Percentiles rank a stretch among this genome's conserved stretches.
These are phyloP conservation scores for Bipolaris bicolor DNA, from an alignment of 2,329 filamentous ascomycete genomes.

Conservation along the genomic window DNA sequence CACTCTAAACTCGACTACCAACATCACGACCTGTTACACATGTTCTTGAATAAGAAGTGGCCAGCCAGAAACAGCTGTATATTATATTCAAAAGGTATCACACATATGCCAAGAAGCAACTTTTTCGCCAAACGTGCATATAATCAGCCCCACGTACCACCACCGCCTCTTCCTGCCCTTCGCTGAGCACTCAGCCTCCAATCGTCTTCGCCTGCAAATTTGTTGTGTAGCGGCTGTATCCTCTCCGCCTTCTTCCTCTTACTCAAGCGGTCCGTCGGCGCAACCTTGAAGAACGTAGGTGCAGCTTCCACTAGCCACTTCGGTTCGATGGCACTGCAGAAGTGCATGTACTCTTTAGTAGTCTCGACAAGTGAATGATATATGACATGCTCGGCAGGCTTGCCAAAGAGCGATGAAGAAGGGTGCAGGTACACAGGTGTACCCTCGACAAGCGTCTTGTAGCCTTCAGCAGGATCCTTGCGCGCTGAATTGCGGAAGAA, in stretches of 20 bases:
- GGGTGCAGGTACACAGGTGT: slow-evolving; percentile 96
- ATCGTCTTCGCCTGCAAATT: slow-evolving; percentile 89
- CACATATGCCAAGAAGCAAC: background rate
- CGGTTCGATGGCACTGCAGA: slow-evolving; percentile 89
- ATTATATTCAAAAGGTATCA: background rate
- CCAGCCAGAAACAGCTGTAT: background rate
- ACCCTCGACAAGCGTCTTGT: slow-evolving; percentile 95
- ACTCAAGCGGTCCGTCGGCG: slow-evolving; percentile 81
- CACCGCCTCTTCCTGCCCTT: slow-evolving; percentile 81
- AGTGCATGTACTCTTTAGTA: slow-evolving; percentile 98
- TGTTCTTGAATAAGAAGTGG: background rate
- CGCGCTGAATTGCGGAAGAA: slow-evolving; percentile 96
- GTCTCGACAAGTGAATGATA: slow-evolving; percentile 92
- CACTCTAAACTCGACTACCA: background rate
- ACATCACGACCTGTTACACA: background rate
- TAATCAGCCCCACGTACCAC: slow-evolving; percentile 85
- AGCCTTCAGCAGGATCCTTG: slow-evolving; percentile 95
- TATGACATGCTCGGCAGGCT: slow-evolving; percentile 94
- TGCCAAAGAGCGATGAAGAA: slow-evolving; percentile 88
- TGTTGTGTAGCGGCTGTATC: slow-evolving; percentile 93
- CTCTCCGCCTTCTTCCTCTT: slow-evolving; percentile 94
- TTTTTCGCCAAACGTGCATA: background rate
- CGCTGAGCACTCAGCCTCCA: slow-evolving; percentile 92
- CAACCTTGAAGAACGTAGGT: slow-evolving; percentile 99
- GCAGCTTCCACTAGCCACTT: slow-evolving; percentile 94